Conservation (phyloP, 305 asterid genomes). For the Fraxinus albicans region DNA sequence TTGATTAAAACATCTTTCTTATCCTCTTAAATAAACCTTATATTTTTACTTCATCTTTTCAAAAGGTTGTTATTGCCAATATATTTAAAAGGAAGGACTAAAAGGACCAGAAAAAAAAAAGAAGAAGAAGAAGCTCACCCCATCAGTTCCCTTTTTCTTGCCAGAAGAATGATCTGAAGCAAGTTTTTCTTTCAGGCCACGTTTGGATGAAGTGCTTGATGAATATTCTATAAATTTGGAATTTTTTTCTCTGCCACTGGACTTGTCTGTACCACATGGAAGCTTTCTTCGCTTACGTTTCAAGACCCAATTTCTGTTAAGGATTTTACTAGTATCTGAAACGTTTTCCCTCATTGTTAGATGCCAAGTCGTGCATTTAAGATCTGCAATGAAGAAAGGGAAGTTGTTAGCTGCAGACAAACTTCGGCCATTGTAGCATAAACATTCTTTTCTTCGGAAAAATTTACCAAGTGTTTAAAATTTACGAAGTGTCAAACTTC, state of each 20-base stretch:
- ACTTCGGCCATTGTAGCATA: not conserved
- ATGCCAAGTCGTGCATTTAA: conserved; percentile 27
- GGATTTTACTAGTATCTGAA: conserved; percentile 49
- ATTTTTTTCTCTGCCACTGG: conserved; percentile 41
- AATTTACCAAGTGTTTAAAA: not conserved
- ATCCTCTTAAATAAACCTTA: not conserved
- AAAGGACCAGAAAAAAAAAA: conserved; percentile 14
- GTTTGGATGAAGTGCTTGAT: conserved; percentile 38
- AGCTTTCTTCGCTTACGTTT: conserved; percentile 80
- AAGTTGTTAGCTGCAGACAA: not conserved
- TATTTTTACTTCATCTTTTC: not conserved
- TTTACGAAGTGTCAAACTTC: too few species aligned
- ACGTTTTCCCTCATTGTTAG: conserved; percentile 57
- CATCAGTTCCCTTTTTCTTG: conserved; percentile 88
- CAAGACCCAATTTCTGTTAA: conserved; percentile 71
- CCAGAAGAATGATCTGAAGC: conserved; percentile 38
- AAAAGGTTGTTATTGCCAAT: not conserved
- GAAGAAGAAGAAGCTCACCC: conserved; percentile 37
- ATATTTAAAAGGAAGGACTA: conserved; percentile 5
- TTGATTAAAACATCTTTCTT: not conserved
- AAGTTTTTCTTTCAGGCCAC: conserved; percentile 39
- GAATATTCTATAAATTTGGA: conserved; percentile 42
- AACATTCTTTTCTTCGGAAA: not conserved
- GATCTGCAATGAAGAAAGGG: conserved; percentile 28
- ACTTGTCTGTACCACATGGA: conserved; percentile 53